These are phyloP conservation scores for Fusarium abutilonis DNA, from an alignment of 2,329 filamentous ascomycete species.

Conservation along the genomic window DNA sequence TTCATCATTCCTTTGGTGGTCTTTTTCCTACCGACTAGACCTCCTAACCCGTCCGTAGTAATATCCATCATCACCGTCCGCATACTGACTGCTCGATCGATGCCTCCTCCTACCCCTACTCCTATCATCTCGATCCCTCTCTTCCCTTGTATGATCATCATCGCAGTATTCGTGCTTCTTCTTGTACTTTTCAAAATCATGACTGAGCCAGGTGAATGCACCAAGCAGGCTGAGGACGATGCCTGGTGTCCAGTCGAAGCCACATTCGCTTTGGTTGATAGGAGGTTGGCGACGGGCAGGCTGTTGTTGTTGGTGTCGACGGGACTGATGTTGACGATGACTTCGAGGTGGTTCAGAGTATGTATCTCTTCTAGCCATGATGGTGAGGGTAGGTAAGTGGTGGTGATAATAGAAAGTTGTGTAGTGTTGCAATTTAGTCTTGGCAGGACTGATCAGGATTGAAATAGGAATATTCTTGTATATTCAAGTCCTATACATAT, in stretches of 20 bases:
- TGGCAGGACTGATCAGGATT: not conserved
- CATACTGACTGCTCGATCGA: constrained; percentile 17
- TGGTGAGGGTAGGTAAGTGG: not conserved
- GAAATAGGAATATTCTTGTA: not conserved
- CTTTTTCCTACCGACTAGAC: constrained; percentile 16
- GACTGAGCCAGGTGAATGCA: constrained; percentile 51
- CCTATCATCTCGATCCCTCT: constrained; percentile 22
- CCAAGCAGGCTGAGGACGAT: constrained; percentile 53
- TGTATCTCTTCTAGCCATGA: constrained; percentile 34
- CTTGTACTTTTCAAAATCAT: constrained; percentile 47
- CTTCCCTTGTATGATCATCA: not conserved
- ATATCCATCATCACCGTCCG: constrained; percentile 23
- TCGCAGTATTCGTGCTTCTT: constrained; percentile 16
- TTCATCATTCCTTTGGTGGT: not conserved
- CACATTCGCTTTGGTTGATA: constrained; percentile 48
- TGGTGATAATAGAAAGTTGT: not conserved
- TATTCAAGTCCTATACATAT: not conserved
- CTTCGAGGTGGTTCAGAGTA: constrained; percentile 29
- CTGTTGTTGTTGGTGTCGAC: constrained; percentile 2
- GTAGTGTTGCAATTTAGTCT: not conserved
- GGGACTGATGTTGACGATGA: constrained; percentile 5
- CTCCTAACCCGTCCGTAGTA: constrained; percentile 21
- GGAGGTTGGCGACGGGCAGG: constrained; percentile 36
- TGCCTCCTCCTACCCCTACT: constrained; percentile 28
- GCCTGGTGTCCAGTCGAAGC: constrained; percentile 55